These are phyloP conservation scores for Salisapilia sapeloensis DNA, from an alignment of 352 stramenopile species.

Conservation along the genomic window DNA sequence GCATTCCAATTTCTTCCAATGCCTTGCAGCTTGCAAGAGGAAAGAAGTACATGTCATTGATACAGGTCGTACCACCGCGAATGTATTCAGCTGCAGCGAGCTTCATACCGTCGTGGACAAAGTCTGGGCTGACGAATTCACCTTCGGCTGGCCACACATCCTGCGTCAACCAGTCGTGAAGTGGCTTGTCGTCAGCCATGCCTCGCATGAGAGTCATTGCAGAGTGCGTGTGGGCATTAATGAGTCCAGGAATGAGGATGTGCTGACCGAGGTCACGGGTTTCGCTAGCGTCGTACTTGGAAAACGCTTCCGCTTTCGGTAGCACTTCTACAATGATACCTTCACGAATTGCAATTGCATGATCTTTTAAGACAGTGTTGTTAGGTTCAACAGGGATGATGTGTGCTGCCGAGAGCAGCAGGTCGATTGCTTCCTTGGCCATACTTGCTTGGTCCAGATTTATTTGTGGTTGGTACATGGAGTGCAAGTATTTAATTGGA, in stretches of 20 bases:
- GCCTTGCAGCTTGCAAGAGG: slow-evolving; percentile 27
- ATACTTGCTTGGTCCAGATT: slow-evolving; percentile 2
- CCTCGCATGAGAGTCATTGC: slow-evolving; percentile 76
- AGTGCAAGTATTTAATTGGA: no score
- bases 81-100: slow-evolving; percentile 82
- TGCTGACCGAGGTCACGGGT: slow-evolving; percentile 33
- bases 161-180: slow-evolving; percentile 69
- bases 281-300: slow-evolving; percentile 22
- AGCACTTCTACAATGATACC: slow-evolving; percentile 65
- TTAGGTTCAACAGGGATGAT: slow-evolving; percentile 69
- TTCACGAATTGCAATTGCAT: slow-evolving; percentile 54
- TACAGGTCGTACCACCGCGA: slow-evolving; percentile 75
- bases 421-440: slow-evolving; percentile 20
- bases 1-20: slow-evolving; percentile 47
- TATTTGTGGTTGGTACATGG: background rate
- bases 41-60: slow-evolving; percentile 89
- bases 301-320: slow-evolving; percentile 22
- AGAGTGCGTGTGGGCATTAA: slow-evolving; percentile 80
- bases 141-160: slow-evolving; percentile 79
- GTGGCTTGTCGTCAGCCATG: slow-evolving; percentile 72
- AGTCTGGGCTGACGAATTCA: slow-evolving; percentile 52
- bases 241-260: slow-evolving; percentile 69
- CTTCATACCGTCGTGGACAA: slow-evolving; percentile 50
- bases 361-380: slow-evolving; percentile 48
- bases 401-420: slow-evolving; percentile 59